Base-by-base conservation (phyloP, 192 early-diverging fungal genomes). In the Coemansia sp. region DNA sequence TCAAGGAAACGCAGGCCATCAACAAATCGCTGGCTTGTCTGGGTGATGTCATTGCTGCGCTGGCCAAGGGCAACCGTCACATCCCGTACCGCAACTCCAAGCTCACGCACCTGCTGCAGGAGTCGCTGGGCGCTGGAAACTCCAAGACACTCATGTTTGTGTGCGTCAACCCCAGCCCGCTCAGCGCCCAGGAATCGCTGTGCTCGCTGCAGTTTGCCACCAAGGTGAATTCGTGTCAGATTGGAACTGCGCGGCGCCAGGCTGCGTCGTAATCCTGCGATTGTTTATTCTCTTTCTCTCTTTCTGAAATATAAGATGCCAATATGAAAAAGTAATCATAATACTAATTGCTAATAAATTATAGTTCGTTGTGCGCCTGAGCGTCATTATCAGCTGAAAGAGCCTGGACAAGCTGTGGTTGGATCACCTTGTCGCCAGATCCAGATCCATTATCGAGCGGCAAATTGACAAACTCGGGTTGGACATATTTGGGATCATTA, bases 91-190 rank as follows among this genome's bases (percentile, higher is more conserved):
- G 96, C 59, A 95, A 98, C 83, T 95, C 94, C 6, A 94, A 95
- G 81, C 82, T 95, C 57, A 82, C 72, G 17, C 76, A 78, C 37
- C 61, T 89, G 59, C 66, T 87, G 53, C 83, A 84, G 52, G 74
- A 84, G 62, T 87, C 76, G 3, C 68, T 87, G 8, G 91, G 92
- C 40, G 71, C 67, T 1, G 97, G 97, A 15, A 97, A 97, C 64
- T 90, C 89, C 69, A 98, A 98, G 75, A 97, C 94, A 9, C 84
- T 97, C 17, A 98, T 98, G 96, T 97, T 98, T 89, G 96, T 98
- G 14, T 97, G 96, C 57, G 85, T 98, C 31, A 90, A 87, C 19
- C 96, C 96, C n/a, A 71, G 91, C 49, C 66, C 83, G n/a, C 72
- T 78, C 44, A 91, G 87, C 73, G 84, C 94, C 38, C 78, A 84